Evolutionary conservation across 148 eudicot species (phyloP).

Genomic region (Euryodendron excelsum): DNA sequence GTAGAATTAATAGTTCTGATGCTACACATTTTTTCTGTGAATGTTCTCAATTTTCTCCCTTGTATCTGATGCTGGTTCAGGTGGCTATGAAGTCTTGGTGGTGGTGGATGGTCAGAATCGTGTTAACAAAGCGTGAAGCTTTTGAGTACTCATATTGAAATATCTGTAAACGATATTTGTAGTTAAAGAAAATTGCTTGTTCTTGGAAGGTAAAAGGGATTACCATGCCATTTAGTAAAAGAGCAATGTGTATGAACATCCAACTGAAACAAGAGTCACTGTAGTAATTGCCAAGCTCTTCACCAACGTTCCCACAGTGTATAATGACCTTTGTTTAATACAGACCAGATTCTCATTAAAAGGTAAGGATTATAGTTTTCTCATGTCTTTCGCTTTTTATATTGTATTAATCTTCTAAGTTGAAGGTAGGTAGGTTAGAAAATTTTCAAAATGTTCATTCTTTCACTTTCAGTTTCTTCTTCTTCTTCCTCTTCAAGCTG

Average conservation of each 20-base stretch:
- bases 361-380: not conserved
- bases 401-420: not conserved
- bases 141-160: not conserved
- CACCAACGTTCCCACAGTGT: not conserved
- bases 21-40: not conserved
- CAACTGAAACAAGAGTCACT: not conserved
- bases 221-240: not conserved
- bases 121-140: not conserved
- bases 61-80: not conserved
- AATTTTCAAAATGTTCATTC: not conserved
- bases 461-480: not conserved
- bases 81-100: constrained; percentile 5
- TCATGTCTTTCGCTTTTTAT: not conserved
- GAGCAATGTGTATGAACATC: not conserved
- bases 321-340: constrained; percentile 2
- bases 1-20: too few species aligned
- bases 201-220: not conserved
- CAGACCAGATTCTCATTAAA: not conserved
- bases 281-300: not conserved
- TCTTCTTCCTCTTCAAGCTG: not conserved
- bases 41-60: not conserved
- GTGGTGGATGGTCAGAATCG: not conserved
- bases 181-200: not conserved
- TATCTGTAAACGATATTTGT: not conserved
- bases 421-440: too few species aligned